Conservation (phyloP, 768 basidiomycete genomes). For the Kwoniella dejecticola region DNA sequence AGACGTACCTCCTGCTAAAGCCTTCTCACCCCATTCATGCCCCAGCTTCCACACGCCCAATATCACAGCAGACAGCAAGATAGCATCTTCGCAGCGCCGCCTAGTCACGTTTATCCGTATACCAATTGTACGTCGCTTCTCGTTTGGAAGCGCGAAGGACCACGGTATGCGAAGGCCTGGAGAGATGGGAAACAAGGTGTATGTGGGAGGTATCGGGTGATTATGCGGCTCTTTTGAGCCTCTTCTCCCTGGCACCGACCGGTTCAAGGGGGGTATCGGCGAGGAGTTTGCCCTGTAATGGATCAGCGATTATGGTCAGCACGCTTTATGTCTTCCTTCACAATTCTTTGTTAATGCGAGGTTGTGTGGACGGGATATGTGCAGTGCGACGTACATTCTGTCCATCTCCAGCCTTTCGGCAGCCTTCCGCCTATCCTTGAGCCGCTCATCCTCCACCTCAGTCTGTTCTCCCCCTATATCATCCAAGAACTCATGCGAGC, state of each 20-base stretch:
- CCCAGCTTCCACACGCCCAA: constrained; percentile 37
- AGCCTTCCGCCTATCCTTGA: not conserved
- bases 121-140: constrained; percentile 14
- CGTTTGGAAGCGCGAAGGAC: too few relatives aligned
- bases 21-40: constrained; percentile 36
- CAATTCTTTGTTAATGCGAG: too few relatives aligned
- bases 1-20: constrained; percentile 43
- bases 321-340: too few relatives aligned
- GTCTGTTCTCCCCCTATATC: constrained; percentile 26
- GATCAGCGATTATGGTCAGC: not conserved
- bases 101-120: constrained; percentile 31
- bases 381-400: not conserved
- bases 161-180: not conserved
- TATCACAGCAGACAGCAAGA: constrained; percentile 35
- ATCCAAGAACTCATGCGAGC: constrained; percentile 30
- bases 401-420: constrained; percentile 3
- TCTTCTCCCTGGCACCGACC: not conserved
- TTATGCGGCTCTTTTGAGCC: not conserved
- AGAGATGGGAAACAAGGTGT: constrained; percentile 7
- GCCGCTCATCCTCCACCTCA: constrained; percentile 31
- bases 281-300: constrained; percentile 1
- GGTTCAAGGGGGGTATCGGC: not conserved
- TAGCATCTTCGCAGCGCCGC: constrained; percentile 37
- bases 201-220: constrained; percentile 14
- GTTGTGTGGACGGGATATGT: too few relatives aligned